Evolutionary conservation across 345 rosid genomes (phyloP), one percentile per base, ranked within the genome.

Genomic region (Aquilaria malaccensis): DNA sequence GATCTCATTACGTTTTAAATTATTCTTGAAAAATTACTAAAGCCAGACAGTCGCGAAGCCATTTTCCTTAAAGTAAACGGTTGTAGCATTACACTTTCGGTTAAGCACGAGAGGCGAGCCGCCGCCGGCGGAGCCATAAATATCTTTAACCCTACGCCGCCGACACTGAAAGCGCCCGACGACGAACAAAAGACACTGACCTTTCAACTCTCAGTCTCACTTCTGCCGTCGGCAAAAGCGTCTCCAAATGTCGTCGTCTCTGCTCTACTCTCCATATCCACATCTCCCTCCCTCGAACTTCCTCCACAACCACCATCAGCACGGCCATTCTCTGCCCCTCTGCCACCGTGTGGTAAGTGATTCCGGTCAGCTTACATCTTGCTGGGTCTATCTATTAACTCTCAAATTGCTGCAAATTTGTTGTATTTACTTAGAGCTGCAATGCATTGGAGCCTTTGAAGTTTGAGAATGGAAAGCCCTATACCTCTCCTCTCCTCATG

Each of bases 371-470:
- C 10, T 30, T 48, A 7, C 13, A 13, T 7, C 55, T 50, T 50
- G 10, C 32, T 33, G 11, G 1, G 13, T 4, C 47, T 32, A 11
- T 50, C 37, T 30, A 37, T 12, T 45, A 7, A 31, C 48, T 51
- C 4, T 32, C 7, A 57, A 29, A 2, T 32, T 31, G 32, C 32
- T 37, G n/a, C 43, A 15, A 13, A 58, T 63, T 61, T 32, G 49
- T 52, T n/a, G 30, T 0, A 0, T 43, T 49, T 33, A 33, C 55
- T 4, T 56, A 84, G 97, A 82, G 76, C 56, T 85, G 97, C 69
- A 79, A 78, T 66, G 66, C 77, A 77, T 79, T 72, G 74, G 89
- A 91, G 72, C 87, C 84, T 33, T 70, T 77, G 79, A 85, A 78
- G 69, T 79, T 55, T 50, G 85, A 74, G 30, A 84, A 77, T 56